A percentile compares a stretch with the other conserved stretches of the same genome.
phyloP scores from a whole-genome alignment of 2,329 filamentous ascomycete species.

The Fusarium annulatum region DNA sequence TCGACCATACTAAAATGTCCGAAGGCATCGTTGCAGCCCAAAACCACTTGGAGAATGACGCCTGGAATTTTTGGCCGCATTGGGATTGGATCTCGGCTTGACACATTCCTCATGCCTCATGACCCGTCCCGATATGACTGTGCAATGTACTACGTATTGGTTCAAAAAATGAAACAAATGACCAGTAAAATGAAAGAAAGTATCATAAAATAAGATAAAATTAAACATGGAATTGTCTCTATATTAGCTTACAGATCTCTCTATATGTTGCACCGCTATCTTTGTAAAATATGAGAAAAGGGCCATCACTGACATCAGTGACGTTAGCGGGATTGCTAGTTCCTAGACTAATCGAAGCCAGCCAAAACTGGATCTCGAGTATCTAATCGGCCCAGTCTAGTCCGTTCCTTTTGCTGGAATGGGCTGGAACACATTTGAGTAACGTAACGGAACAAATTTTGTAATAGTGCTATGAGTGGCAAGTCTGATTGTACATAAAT shows the following conservation, averaged over 20 bases:
- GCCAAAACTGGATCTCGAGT: not conserved
- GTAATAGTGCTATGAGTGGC: not conserved
- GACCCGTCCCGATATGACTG: not conserved
- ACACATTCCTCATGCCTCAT: not conserved
- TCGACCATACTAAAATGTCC: rapidly evolving
- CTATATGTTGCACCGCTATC: not conserved
- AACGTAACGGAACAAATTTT: not conserved
- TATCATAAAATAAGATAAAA: no score
- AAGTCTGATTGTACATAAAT: not conserved
- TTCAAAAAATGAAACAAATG: rapidly evolving
- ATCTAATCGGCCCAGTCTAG: not conserved
- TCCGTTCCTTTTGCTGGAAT: not conserved
- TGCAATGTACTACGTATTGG: rapidly evolving
- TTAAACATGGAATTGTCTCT: no score
- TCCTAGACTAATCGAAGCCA: not conserved
- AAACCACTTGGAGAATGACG: not conserved
- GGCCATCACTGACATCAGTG: no score
- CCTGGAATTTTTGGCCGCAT: not conserved
- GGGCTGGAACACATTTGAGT: not conserved
- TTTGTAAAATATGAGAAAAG: not conserved
- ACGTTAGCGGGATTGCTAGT: rapidly evolving
- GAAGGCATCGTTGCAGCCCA: rapidly evolving
- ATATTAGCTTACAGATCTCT: no score
- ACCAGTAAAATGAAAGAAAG: rapidly evolving
- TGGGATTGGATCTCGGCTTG: not conserved